A percentile compares a stretch with the other conserved stretches of the same genome.
Conservation (phyloP, 2,329 filamentous ascomycete species). For the Hymenoscyphus linearis region DNA sequence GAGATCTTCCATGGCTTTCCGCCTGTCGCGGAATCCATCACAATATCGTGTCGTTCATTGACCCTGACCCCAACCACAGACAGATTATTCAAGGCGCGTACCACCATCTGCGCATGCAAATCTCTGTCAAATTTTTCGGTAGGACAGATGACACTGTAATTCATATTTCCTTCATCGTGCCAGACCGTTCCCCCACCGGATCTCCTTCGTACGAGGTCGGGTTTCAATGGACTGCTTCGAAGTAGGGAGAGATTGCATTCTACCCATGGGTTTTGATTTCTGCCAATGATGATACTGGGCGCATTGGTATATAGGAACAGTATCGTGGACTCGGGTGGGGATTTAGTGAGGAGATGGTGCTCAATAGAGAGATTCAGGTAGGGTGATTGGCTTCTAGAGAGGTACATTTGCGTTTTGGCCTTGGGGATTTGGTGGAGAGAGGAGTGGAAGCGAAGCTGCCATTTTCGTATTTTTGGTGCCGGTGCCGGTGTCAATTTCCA, state of each 20-base stretch:
- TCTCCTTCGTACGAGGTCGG: slow-evolving; percentile 71
- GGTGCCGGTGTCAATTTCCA: background rate
- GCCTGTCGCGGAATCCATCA: slow-evolving; percentile 49
- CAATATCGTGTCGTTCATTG: slow-evolving; percentile 90
- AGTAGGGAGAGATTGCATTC: slow-evolving; percentile 74
- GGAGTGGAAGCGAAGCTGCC: slow-evolving; percentile 27
- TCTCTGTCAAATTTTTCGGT: slow-evolving; percentile 72
- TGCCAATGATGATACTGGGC: slow-evolving; percentile 83
- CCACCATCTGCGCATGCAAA: slow-evolving; percentile 88
- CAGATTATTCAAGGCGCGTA: slow-evolving; percentile 65
- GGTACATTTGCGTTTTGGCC: slow-evolving; percentile 60
- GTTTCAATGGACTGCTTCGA: slow-evolving; percentile 22
- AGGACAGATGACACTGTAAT: slow-evolving; percentile 89
- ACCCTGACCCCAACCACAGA: slow-evolving; percentile 61
- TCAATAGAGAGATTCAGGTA: slow-evolving; percentile 92
- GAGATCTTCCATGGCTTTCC: slow-evolving; percentile 68
- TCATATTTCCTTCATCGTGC: slow-evolving; percentile 88
- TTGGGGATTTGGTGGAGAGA: slow-evolving; percentile 30
- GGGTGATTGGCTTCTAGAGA: slow-evolving; percentile 65
- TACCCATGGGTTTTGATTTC: slow-evolving; percentile 97
- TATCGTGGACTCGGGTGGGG: slow-evolving; percentile 65
- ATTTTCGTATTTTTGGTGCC: background rate
- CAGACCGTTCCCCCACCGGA: slow-evolving; percentile 92
- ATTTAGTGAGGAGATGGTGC: slow-evolving; percentile 76
- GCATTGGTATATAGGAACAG: slow-evolving; percentile 85